Evolutionary conservation across 176 grass and related monocot genomes (phyloP), one percentile per base, ranked within the genome.

Genomic region (Melocanna baccifera): DNA sequence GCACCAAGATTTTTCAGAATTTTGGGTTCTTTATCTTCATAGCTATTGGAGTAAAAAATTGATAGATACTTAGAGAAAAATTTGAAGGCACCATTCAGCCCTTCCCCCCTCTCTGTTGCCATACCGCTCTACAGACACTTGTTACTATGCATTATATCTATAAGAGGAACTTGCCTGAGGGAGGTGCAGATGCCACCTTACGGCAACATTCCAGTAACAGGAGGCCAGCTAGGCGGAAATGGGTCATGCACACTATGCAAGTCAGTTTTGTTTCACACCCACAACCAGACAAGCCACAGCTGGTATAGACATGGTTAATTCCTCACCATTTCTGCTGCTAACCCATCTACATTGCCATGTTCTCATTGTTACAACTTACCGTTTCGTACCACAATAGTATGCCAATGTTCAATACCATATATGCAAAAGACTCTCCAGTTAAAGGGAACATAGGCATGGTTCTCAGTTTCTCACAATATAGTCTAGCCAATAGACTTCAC

Each of bases 251-350:
- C 11, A 82, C 70, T 59, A 26, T 0, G 67, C 1, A 71, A 20
- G 28, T 23, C 28, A 71, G 10, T 71, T 29, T 82, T 59, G 23
- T 30, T 7, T 71, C 36, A 71, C 1, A 0, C n/a, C 10, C 52
- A 71, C 19, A 30, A 22, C 3, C 16, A 59, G 36, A 71, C n/a
- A 56, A 68, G 7, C 23, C 45, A 42, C 12, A 1, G 16, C 2
- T 34, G 69, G 63, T 23, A 41, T 77, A 28, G 15, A 59, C 22
- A 58, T 48, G 29, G 43, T 71, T 83, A 83, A 51, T 65, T 81
- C 69, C n/a, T 34, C 12, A 36, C 10, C 4, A 26, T 52, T 29
- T 76, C 1, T 69, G 16, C 15, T 62, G 16, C 29, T 52, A 28
- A 67, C 66, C 16, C 53, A 80, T 68, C 12, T 41, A 78, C 6